Base-by-base conservation (phyloP, 805 yeast genomes). In the Brettanomyces sp. region DNA sequence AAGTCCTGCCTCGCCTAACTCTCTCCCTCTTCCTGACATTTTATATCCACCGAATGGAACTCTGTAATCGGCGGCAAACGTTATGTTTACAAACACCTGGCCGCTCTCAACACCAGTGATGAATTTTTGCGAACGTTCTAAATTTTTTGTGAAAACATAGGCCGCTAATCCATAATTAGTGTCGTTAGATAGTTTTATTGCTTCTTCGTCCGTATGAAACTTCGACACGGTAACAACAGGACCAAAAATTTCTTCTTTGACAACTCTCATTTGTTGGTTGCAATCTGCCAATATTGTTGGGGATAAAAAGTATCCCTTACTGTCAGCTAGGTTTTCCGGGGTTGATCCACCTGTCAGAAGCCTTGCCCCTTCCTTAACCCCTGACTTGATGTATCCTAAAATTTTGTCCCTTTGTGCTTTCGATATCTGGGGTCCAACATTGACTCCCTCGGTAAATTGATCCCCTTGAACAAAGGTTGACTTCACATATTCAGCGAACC, bases 21-120 rank as follows among this genome's bases (percentile, higher is more conserved):
- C 96, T 66, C 95, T 79, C 61, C 98, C 97, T 51, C 84, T 72
- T 66, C 98, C 98, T 48, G 93, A 82, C 74, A 81, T 80, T 66
- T 87, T 87, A 72, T 74, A 85, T 41, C 96, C 96, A 57, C 96
- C 96, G 66, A 90, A 90, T 59, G 96, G 96, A 65, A 90, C 84
- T 65, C 77, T 73, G 59, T 74, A 82, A 67, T 89, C 89, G 76
- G 88, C 82, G 61, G 86, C 93, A 68, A 89, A 89, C 67, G 87
- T 82, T 48, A 89, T 79, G 78, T 90, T 90, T 55, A 89, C 77
- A 91, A 95, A 91, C 54, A 90, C 80, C 48, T 91, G 85, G 62
- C 98, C 98, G 49, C 95, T 83, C 57, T 81, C 78, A 47, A 90
- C 68, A 62, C 79, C 78, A 67, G 76, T 73, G 39, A 95, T 73